Percentiles rank a stretch among this genome's conserved stretches.
Evolutionary conservation across 2,329 filamentous ascomycete genomes (phyloP).

Genomic region (Stylonectria norvegica): DNA sequence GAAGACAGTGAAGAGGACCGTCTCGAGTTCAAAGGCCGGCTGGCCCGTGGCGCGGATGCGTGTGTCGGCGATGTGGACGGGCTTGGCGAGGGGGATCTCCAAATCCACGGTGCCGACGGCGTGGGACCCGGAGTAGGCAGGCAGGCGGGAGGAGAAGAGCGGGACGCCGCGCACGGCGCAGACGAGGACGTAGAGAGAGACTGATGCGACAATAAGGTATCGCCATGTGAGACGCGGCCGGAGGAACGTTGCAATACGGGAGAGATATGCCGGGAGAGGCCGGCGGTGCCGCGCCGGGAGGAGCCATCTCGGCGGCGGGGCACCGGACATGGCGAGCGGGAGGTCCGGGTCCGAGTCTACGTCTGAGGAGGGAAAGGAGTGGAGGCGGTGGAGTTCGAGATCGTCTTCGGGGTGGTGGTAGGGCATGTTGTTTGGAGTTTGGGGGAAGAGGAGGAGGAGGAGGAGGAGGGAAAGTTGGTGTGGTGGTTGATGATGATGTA

Average conservation of each 20-base stretch:
- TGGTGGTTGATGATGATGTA: too few species aligned
- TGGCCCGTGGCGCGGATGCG: conserved; percentile 33
- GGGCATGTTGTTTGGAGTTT: too few species aligned
- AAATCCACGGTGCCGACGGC: conserved; percentile 47
- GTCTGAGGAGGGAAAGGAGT: too few species aligned
- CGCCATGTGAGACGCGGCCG: conserved; percentile 34
- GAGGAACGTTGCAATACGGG: too few species aligned
- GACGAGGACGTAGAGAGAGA: conserved; percentile 36
- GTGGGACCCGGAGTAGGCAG: conserved; percentile 42
- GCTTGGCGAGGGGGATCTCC: conserved; percentile 39
- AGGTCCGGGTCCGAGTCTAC: background rate
- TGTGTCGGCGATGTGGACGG: conserved; percentile 30
- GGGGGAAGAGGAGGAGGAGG: too few species aligned
- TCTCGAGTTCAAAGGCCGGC: conserved; percentile 44
- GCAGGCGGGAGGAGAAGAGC: conserved; percentile 43
- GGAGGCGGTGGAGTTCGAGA: too few species aligned
- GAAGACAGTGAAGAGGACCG: conserved; percentile 49
- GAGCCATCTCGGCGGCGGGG: background rate
- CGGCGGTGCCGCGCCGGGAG: background rate
- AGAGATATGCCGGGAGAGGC: background rate
- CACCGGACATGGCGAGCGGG: background rate
- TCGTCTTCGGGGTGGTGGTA: too few species aligned
- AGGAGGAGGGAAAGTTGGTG: too few species aligned
- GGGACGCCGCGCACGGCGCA: conserved; percentile 40
- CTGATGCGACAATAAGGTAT: conserved; percentile 30